Percentiles rank a stretch among this genome's conserved stretches.
phyloP scores from a whole-genome alignment of 1,284 basidiomycete genomes.

The Cutaneotrichosporon sp. region DNA sequence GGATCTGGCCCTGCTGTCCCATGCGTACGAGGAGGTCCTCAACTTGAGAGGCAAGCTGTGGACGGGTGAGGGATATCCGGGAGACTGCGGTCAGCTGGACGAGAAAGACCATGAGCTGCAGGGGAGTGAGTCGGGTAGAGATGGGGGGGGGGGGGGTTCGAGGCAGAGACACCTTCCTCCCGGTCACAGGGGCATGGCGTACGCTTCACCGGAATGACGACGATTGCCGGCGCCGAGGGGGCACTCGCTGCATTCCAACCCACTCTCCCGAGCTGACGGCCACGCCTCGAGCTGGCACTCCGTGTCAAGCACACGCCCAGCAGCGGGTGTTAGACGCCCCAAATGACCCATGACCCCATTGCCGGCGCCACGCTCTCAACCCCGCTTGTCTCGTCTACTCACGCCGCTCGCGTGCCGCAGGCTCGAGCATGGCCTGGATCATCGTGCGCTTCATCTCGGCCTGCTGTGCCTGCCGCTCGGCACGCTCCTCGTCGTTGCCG shows the following conservation, averaged over 20 bases:
- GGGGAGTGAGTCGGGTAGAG: background rate
- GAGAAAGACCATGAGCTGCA: background rate
- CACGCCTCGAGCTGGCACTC: too few species aligned
- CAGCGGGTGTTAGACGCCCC: too few species aligned
- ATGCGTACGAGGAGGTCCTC: slow-evolving; percentile 80
- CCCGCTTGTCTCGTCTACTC: slow-evolving; percentile 46
- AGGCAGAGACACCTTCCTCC: too few species aligned
- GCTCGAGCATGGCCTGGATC: slow-evolving; percentile 82
- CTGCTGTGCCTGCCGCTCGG: slow-evolving; percentile 43
- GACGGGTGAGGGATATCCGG: slow-evolving; percentile 87
- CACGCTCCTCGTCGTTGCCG: slow-evolving; percentile 35
- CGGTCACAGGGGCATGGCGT: too few species aligned
- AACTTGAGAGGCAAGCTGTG: slow-evolving; percentile 78
- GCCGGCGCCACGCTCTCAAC: background rate
- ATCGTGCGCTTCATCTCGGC: slow-evolving; percentile 65
- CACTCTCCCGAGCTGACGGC: too few species aligned
- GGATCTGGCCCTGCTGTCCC: slow-evolving; percentile 87
- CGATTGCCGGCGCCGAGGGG: too few species aligned
- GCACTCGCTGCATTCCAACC: background rate
- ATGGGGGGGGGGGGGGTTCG: background rate
- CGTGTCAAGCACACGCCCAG: too few species aligned
- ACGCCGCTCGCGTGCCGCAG: slow-evolving; percentile 85
- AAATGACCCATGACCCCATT: too few species aligned
- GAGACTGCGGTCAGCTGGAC: slow-evolving; percentile 57
- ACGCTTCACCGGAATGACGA: too few species aligned